A percentile compares a stretch with the other conserved stretches of the same genome.
phyloP scores from a whole-genome alignment of 495 filamentous ascomycete species.

The Podospora appendiculata region DNA sequence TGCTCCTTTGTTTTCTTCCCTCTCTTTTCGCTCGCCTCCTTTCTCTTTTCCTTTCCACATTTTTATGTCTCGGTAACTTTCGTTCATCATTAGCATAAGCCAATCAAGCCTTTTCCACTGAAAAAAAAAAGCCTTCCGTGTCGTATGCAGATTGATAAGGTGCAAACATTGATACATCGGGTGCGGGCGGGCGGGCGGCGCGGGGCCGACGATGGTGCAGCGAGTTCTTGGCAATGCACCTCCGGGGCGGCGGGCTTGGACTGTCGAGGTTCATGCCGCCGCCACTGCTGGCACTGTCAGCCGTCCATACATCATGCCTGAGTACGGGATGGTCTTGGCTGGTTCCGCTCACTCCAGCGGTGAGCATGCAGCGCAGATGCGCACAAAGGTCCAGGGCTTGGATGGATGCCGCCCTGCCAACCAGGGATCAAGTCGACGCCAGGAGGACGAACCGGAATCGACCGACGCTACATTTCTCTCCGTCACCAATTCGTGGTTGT shows the following conservation, averaged over 20 bases:
- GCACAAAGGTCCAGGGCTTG: background rate
- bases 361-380: background rate
- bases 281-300: background rate
- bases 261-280: constrained; percentile 2
- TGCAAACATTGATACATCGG: background rate
- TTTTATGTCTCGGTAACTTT: background rate
- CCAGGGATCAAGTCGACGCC: too few relatives aligned
- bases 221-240: background rate
- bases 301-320: background rate
- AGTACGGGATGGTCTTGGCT: too few relatives aligned
- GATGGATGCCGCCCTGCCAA: background rate
- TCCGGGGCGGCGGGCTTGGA: background rate
- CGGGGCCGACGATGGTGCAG: background rate
- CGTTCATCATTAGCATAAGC: constrained; percentile 18
- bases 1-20: background rate
- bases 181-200: background rate
- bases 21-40: background rate
- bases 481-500: too few relatives aligned
- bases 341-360: too few relatives aligned
- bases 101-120: constrained; percentile 23
- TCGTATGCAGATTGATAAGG: background rate
- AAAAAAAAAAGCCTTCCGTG: background rate
- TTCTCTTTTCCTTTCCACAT: constrained; percentile 4
- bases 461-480: too few relatives aligned
- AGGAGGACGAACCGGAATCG: too few relatives aligned